Conservation (phyloP, 2,329 filamentous ascomycete genomes). For the Colletotrichum chrysophilum region DNA sequence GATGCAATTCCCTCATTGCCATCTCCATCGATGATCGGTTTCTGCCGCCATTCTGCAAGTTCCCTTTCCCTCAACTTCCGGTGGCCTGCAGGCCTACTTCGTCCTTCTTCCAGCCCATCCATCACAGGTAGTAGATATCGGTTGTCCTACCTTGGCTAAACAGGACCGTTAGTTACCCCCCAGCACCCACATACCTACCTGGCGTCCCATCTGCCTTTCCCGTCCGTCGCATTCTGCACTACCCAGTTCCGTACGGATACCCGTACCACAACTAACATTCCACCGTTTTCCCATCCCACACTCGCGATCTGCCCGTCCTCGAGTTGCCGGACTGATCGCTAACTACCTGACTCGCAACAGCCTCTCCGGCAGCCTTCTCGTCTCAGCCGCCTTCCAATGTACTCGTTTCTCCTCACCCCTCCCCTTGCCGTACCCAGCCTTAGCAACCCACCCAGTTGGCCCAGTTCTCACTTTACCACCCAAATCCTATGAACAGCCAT, state of each 20-base stretch:
- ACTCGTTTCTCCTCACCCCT: background rate
- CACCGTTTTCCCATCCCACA: background rate
- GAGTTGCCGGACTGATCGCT: background rate
- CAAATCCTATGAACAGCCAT: background rate
- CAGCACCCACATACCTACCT: background rate
- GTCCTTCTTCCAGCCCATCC: background rate
- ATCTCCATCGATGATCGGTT: background rate
- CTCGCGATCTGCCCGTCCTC: slow-evolving; percentile 3
- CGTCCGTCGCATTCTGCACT: background rate
- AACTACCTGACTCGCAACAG: background rate
- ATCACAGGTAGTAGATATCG: background rate
- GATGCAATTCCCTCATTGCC: background rate
- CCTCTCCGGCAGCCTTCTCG: background rate
- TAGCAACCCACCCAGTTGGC: background rate
- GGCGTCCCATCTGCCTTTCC: background rate
- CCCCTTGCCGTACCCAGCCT: background rate
- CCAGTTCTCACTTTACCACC: too few species aligned
- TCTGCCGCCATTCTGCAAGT: background rate
- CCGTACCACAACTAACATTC: background rate
- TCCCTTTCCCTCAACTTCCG: background rate
- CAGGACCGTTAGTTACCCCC: background rate
- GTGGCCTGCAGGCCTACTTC: background rate
- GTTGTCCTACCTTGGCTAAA: background rate
- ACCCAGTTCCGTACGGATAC: background rate
- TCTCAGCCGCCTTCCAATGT: background rate